phyloP scores from a whole-genome alignment of 192 early-diverging fungal species.

The Glomus cerebriforme region DNA sequence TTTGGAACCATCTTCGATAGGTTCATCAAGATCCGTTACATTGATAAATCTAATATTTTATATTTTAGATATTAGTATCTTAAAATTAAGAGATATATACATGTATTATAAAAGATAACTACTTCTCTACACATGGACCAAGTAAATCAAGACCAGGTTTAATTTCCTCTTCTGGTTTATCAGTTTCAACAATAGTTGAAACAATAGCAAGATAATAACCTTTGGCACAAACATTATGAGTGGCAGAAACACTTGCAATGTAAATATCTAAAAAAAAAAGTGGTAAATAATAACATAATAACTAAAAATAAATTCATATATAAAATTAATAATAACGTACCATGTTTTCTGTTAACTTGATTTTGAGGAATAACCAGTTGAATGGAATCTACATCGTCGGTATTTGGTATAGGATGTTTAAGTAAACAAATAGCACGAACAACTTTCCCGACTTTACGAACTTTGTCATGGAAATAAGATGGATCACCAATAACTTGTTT shows the following conservation, averaged over 20 bases:
- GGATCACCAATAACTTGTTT: constrained; percentile 96
- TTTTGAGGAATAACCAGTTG: constrained; percentile 99
- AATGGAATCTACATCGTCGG: constrained; percentile 80
- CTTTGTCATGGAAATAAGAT: constrained; percentile 83
- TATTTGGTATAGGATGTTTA: constrained; percentile 88
- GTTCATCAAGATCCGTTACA: constrained; percentile 85
- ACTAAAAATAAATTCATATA: not conserved
- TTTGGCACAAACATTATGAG: constrained; percentile 92
- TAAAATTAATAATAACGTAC: not conserved
- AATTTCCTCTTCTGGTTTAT: constrained; percentile 88
- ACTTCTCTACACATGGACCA: constrained; percentile 88
- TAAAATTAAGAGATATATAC: not conserved
- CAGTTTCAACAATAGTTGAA: constrained; percentile 93
- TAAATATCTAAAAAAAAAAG: constrained; percentile 75
- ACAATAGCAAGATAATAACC: constrained; percentile 94
- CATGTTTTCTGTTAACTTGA: constrained; percentile 86
- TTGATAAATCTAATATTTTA: constrained; percentile 66
- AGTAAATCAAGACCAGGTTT: constrained; percentile 85
- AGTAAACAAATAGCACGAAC: constrained; percentile 97
- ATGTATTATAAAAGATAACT: constrained; percentile 16
- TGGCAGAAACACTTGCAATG: constrained; percentile 83
- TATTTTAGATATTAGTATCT: not conserved
- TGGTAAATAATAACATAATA: not conserved
- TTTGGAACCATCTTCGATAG: constrained; percentile 75
- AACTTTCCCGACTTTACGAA: constrained; percentile 81